Percentiles rank a stretch among this genome's conserved stretches.
phyloP scores from a whole-genome alignment of 1,139 yeast genomes.

The Yamadazyma buinensis region DNA sequence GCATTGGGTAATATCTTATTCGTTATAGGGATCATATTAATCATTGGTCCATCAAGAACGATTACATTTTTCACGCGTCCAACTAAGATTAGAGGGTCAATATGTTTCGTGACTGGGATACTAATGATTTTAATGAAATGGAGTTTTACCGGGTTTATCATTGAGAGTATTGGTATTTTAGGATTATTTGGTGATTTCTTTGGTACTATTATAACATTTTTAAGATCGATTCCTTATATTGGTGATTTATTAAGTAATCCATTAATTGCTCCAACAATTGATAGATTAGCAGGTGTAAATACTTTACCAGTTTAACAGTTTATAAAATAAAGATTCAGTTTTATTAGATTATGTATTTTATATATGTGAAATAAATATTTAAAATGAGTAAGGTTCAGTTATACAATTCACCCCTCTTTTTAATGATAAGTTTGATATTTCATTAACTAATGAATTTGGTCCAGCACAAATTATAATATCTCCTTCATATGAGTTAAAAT shows the following conservation, averaged over 20 bases:
- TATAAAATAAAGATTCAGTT: too few species aligned
- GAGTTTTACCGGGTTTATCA: conserved; percentile 78
- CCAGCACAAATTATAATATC: conserved; percentile 63
- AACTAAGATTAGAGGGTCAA: conserved; percentile 77
- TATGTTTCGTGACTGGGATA: conserved; percentile 75
- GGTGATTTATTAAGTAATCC: conserved; percentile 88
- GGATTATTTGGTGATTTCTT: conserved; percentile 90
- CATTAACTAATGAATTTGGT: conserved; percentile 50
- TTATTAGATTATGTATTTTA: too few species aligned
- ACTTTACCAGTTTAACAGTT: conserved; percentile 35
- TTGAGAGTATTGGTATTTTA: conserved; percentile 84
- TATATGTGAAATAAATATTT: too few species aligned
- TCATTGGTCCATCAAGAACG: conserved; percentile 87
- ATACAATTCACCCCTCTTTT: conserved; percentile 20
- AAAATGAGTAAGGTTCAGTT: conserved; percentile 8
- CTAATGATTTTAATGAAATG: conserved; percentile 68
- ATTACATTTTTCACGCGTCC: conserved; percentile 82
- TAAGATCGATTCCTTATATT: conserved; percentile 81
- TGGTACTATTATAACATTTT: conserved; percentile 84
- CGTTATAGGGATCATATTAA: conserved; percentile 74
- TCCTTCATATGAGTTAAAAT: conserved; percentile 26
- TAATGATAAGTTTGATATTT: conserved; percentile 43
- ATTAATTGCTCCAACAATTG: conserved; percentile 67
- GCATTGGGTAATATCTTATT: conserved; percentile 88
- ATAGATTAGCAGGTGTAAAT: conserved; percentile 44